Evolutionary conservation across 306 rosid species (phyloP).

Genomic region (Phaseolus lunatus): DNA sequence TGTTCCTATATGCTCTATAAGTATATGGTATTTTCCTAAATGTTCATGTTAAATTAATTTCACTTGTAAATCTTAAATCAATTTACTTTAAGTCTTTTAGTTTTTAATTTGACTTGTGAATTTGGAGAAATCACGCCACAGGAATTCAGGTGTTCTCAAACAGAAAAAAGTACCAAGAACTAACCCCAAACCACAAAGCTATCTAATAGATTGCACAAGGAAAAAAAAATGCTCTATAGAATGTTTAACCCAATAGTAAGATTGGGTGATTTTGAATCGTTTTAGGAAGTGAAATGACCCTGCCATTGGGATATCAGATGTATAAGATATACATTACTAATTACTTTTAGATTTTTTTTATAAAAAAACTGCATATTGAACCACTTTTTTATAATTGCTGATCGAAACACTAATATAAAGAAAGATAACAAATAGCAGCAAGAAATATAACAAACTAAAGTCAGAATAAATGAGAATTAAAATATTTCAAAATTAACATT

Average conservation of each 20-base stretch:
- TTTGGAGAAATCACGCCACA: too few species aligned
- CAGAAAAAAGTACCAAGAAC: too few species aligned
- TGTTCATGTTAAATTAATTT: too few species aligned
- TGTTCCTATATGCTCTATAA: too few species aligned
- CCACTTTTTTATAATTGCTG: background rate
- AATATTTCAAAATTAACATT: slow-evolving; percentile 42
- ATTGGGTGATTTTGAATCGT: background rate
- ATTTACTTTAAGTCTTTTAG: too few species aligned
- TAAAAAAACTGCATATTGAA: too few species aligned
- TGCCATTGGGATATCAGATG: background rate
- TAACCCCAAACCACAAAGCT: too few species aligned
- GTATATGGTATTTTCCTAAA: too few species aligned
- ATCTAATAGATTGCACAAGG: too few species aligned
- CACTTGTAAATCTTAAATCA: too few species aligned
- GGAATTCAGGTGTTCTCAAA: too few species aligned
- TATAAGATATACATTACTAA: background rate
- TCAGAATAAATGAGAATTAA: slow-evolving; percentile 7
- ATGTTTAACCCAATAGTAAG: slow-evolving; percentile 4
- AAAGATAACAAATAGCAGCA: background rate
- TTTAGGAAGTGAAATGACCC: background rate
- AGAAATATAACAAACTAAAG: slow-evolving; percentile 16
- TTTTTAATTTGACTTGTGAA: too few species aligned
- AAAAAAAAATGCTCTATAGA: background rate
- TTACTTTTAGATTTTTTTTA: background rate
- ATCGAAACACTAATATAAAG: background rate